Percentiles rank a stretch among this genome's conserved stretches.
Conservation (phyloP, 2,329 filamentous ascomycete genomes). For the Claviceps humidiphila region DNA sequence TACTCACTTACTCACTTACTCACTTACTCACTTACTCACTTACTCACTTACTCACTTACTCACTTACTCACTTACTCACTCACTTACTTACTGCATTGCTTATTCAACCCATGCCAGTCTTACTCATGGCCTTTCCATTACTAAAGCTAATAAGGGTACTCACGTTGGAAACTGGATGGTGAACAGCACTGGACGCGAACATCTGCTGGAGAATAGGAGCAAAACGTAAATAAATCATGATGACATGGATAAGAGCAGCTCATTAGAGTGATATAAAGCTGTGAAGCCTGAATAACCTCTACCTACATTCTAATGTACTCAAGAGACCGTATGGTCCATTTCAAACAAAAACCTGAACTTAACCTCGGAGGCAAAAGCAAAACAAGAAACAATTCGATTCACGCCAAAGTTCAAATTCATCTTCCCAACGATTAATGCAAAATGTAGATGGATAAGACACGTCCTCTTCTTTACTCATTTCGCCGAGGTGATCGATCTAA, state of each 20-base stretch:
- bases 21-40: not conserved
- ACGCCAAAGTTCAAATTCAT: constrained; percentile 1
- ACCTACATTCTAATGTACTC: not conserved
- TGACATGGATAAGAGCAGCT: not conserved
- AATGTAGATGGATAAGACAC: not conserved
- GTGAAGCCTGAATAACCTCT: not conserved
- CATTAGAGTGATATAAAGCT: not conserved
- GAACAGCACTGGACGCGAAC: no score
- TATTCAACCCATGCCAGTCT: no score
- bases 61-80: no score
- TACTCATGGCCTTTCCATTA: no score
- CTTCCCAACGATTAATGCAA: constrained; percentile 4
- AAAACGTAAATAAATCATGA: not conserved
- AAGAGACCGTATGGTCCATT: not conserved
- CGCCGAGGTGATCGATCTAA: constrained; percentile 17
- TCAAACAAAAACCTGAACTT: not conserved
- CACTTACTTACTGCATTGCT: no score
- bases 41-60: no score
- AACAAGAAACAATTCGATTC: not conserved
- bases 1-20: no score
- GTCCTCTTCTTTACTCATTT: constrained; percentile 1
- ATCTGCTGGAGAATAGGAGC: no score
- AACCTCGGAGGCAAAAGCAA: not conserved
- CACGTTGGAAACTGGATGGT: no score
- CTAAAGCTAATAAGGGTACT: no score